These are phyloP conservation scores for Aphelidium insulamus DNA, from an alignment of 371 early-diverging fungal species.

Conservation along the genomic window DNA sequence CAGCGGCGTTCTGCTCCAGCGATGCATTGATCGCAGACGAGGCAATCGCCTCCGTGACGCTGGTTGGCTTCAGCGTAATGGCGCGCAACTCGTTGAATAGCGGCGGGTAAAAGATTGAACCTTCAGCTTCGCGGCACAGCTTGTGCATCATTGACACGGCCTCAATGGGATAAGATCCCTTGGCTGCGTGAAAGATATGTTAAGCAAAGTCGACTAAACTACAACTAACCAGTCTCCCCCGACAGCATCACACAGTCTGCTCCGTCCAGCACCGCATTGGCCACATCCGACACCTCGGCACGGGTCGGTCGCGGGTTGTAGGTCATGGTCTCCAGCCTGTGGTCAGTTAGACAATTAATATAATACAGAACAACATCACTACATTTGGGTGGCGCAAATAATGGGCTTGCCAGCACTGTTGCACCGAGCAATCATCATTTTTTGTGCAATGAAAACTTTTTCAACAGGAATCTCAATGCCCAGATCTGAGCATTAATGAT, in stretches of 20 bases:
- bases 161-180: constrained; percentile 4
- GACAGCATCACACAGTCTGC: constrained; percentile 97
- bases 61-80: constrained; percentile 43
- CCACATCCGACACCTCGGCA: constrained; percentile 96
- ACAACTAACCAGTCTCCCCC: constrained; percentile 93
- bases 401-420: constrained; percentile 88
- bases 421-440: constrained; percentile 89
- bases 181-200: background rate
- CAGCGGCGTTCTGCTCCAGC: constrained; percentile 60
- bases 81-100: constrained; percentile 55
- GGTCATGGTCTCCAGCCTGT: constrained; percentile 96
- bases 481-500: constrained; percentile 29
- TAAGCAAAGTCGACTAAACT: no score
- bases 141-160: constrained; percentile 52
- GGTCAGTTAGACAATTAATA: no score
- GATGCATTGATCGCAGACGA: constrained; percentile 77
- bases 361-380: no score
- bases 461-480: constrained; percentile 91
- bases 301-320: constrained; percentile 89
- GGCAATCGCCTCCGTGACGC: constrained; percentile 78
- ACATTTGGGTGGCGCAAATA: constrained; percentile 98
- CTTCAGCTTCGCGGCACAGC: constrained; percentile 47
- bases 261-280: constrained; percentile 92
- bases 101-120: constrained; percentile 48
- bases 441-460: constrained; percentile 81